phyloP scores from a whole-genome alignment of 2,329 filamentous ascomycete species.

The Scedosporium minutisporum region DNA sequence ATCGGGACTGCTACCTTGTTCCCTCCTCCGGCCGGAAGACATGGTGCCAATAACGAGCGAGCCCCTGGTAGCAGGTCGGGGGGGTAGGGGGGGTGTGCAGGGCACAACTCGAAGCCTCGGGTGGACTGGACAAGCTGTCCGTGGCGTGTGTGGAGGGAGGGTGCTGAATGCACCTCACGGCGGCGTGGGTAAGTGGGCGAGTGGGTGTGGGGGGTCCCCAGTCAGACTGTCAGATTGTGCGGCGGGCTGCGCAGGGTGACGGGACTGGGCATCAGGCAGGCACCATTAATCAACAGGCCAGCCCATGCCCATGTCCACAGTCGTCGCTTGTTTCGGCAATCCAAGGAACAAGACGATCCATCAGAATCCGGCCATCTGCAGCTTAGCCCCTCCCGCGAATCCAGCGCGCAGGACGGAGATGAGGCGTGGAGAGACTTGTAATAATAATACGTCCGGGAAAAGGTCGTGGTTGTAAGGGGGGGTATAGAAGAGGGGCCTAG shows the following conservation, averaged over 20 bases:
- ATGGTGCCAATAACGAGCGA: background rate
- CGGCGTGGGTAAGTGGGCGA: background rate
- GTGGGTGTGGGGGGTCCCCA: background rate
- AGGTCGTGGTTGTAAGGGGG: background rate
- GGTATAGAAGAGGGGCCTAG: background rate
- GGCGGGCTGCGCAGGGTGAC: background rate
- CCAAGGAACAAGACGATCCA: background rate
- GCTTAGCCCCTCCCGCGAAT: background rate
- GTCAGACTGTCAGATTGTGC: slow-evolving; percentile 4
- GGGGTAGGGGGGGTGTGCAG: slow-evolving; percentile 3
- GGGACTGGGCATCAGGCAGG: background rate
- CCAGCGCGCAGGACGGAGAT: background rate
- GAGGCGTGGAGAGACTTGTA: background rate
- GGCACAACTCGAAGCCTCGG: background rate
- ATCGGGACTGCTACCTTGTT: slow-evolving; percentile 4
- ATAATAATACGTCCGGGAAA: background rate
- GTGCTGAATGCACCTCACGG: background rate
- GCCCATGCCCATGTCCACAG: background rate
- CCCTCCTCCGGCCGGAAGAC: slow-evolving; percentile 2
- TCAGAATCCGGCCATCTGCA: background rate
- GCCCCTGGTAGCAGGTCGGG: slow-evolving; percentile 1
- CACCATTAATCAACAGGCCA: background rate
- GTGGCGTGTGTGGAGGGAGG: background rate
- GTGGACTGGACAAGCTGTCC: background rate
- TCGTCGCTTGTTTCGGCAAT: background rate